Percentiles rank a stretch among this genome's conserved stretches.
Conservation (phyloP, 768 basidiomycete genomes). For the Myochromella boudieri region DNA sequence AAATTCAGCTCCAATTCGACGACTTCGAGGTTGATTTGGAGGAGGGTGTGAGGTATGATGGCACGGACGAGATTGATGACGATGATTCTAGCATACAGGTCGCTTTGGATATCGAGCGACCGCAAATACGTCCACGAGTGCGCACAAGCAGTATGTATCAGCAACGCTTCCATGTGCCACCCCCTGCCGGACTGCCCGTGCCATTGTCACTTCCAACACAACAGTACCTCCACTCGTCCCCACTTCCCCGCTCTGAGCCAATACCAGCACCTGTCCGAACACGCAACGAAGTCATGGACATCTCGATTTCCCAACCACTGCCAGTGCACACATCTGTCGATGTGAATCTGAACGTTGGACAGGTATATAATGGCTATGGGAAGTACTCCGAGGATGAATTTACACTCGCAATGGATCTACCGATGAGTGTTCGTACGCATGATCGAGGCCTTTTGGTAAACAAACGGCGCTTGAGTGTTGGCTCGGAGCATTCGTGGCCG, state of each 20-base stretch:
- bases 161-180: conserved; percentile 20
- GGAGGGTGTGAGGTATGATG: conserved; percentile 20
- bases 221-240: conserved; percentile 13
- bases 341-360: conserved; percentile 18
- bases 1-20: conserved; percentile 32
- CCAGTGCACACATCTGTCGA: conserved; percentile 21
- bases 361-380: conserved; percentile 17
- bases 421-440: conserved; percentile 24
- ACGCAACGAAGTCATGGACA: conserved; percentile 11
- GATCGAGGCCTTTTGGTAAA: too few species aligned
- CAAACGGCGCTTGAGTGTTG: too few species aligned
- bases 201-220: conserved; percentile 10
- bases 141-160: conserved; percentile 37
- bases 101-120: conserved; percentile 25
- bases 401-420: conserved; percentile 45
- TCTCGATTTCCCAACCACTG: conserved; percentile 12
- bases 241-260: too few species aligned
- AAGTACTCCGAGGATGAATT: conserved; percentile 36
- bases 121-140: conserved; percentile 27
- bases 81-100: conserved; percentile 10
- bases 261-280: conserved; percentile 20
- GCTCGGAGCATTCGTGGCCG: too few species aligned
- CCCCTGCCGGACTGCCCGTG: conserved; percentile 4
- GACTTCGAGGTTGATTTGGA: conserved; percentile 28
- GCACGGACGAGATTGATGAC: conserved; percentile 12